Evolutionary conservation across 2,329 filamentous ascomycete species (phyloP).

Genomic region (Tolypocladium nubicola): DNA sequence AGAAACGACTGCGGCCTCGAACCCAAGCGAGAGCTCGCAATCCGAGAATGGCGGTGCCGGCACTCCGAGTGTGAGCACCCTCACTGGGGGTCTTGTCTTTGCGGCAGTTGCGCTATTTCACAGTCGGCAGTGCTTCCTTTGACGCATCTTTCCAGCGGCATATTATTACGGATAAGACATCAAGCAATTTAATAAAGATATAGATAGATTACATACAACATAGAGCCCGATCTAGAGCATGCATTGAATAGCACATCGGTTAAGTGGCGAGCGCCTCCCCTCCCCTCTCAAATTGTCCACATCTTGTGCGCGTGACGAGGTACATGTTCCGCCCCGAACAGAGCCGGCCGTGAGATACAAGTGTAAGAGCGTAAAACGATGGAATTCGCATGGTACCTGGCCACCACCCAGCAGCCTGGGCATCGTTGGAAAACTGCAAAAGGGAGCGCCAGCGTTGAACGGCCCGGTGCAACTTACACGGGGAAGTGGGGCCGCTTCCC

Average conservation of each 20-base stretch:
- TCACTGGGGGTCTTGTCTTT: neutral
- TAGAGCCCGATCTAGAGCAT: neutral
- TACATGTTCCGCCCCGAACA: no score
- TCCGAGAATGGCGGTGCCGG: neutral
- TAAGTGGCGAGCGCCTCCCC: no score
- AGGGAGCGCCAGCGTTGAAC: no score
- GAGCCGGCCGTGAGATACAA: no score
- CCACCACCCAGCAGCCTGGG: no score
- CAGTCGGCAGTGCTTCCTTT: neutral
- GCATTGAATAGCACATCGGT: no score
- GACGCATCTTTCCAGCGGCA: neutral
- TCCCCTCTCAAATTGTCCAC: no score
- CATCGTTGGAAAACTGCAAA: no score
- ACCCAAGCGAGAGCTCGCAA: neutral
- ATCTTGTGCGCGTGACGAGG: no score
- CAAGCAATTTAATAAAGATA: neutral
- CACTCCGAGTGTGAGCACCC: neutral
- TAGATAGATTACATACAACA: neutral
- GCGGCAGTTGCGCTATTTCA: neutral
- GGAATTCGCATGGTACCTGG: no score
- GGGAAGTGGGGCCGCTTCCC: neutral
- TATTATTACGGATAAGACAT: neutral
- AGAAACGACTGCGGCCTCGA: neutral
- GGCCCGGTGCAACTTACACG: neutral
- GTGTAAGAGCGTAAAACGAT: no score